Percentiles rank a stretch among this genome's conserved stretches.
Conservation (phyloP, 176 grass and related monocot genomes). For the Neostapfia colusana region DNA sequence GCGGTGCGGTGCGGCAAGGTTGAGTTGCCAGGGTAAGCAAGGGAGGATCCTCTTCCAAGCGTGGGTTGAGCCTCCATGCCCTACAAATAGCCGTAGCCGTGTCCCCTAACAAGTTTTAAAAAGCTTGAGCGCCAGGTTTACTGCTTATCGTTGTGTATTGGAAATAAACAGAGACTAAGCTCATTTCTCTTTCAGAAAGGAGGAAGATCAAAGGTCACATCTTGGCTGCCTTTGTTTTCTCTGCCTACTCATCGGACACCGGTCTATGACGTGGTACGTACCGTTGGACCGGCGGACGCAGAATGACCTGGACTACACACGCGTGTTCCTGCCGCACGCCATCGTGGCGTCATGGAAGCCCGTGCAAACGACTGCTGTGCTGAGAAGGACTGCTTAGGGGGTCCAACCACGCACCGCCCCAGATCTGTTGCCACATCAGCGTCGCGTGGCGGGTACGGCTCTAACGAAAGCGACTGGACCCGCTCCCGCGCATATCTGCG, state of each 20-base stretch:
- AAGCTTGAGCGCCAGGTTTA: conserved; percentile 3
- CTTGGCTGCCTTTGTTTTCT: not conserved
- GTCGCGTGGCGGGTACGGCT: not conserved
- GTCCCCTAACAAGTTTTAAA: not conserved
- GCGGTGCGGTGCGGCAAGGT: not conserved
- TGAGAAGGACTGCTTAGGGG: not conserved
- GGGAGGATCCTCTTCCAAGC: conserved; percentile 46
- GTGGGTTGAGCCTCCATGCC: conserved; percentile 6
- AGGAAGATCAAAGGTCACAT: not conserved
- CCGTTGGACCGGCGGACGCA: not conserved
- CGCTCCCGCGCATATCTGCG: not conserved
- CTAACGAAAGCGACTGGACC: not conserved
- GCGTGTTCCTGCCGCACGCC: not conserved
- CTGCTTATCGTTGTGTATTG: not conserved
- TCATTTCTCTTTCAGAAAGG: not conserved
- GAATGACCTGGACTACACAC: conserved; percentile 2
- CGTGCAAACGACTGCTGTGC: not conserved
- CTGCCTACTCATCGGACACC: not conserved
- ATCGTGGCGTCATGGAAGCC: not conserved
- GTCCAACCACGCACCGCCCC: conserved; percentile 19
- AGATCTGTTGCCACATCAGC: conserved; percentile 31
- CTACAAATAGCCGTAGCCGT: not conserved
- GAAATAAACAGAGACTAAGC: not conserved
- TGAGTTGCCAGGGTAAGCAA: conserved; percentile 48
- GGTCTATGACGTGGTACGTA: not conserved